These are phyloP conservation scores for Morella rubra DNA, from an alignment of 306 rosid species.

Conservation along the genomic window DNA sequence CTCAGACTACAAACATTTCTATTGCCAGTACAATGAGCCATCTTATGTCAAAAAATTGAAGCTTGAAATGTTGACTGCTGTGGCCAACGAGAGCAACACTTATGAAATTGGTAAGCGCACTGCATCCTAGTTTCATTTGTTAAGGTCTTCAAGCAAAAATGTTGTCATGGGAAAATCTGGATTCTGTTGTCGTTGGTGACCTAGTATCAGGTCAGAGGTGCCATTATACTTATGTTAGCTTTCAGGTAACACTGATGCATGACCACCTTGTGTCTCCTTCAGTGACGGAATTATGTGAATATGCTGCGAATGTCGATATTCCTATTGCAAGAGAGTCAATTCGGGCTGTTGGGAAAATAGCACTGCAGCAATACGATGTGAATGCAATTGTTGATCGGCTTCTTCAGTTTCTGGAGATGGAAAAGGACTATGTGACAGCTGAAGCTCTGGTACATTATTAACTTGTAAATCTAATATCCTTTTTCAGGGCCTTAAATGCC, in stretches of 20 bases:
- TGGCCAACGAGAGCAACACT: slow-evolving; percentile 97
- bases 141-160: slow-evolving; percentile 3
- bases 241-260: slow-evolving; percentile 30
- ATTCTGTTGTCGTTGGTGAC: slow-evolving; percentile 15
- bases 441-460: slow-evolving; percentile 86
- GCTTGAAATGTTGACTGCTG: slow-evolving; percentile 99
- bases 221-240: slow-evolving; percentile 12
- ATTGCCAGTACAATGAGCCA: slow-evolving; percentile 99
- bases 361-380: slow-evolving; percentile 97
- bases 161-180: slow-evolving; percentile 23
- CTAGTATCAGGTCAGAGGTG: slow-evolving; percentile 19
- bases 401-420: slow-evolving; percentile 99
- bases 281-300: slow-evolving; percentile 98
- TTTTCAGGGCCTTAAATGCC: slow-evolving; percentile 15
- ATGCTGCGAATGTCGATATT: slow-evolving; percentile 99
- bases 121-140: slow-evolving; percentile 8
- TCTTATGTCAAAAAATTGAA: slow-evolving; percentile 96
- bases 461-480: slow-evolving; percentile 22
- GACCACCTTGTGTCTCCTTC: slow-evolving; percentile 40
- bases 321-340: slow-evolving; percentile 99
- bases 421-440: slow-evolving; percentile 97
- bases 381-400: slow-evolving; percentile 98
- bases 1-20: slow-evolving; percentile 91
- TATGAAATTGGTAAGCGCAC: slow-evolving; percentile 81
- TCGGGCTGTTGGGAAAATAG: slow-evolving; percentile 99